A percentile compares a stretch with the other conserved stretches of the same genome.
These are phyloP conservation scores for Byssochlamys sp. DNA, from an alignment of 2,329 filamentous ascomycete genomes.

Conservation along the genomic window DNA sequence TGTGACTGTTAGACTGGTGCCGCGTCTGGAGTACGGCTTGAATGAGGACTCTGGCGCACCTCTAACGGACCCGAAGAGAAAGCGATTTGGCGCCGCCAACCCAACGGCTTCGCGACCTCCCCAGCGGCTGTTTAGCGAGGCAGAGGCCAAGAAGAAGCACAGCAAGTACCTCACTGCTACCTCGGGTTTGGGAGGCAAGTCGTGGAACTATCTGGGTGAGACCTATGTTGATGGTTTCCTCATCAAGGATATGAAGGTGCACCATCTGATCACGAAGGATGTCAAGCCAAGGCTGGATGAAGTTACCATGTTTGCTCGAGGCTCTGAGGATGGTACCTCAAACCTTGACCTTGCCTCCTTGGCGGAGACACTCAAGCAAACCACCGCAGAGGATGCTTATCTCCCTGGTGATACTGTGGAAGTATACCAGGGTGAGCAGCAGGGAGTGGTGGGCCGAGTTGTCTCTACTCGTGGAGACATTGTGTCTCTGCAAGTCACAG, in stretches of 20 bases:
- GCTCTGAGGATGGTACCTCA: constrained; percentile 81
- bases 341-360: constrained; percentile 86
- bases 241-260: constrained; percentile 86
- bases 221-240: constrained; percentile 88
- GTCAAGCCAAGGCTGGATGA: constrained; percentile 91
- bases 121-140: constrained; percentile 82
- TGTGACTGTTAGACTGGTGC: constrained; percentile 76
- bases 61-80: constrained; percentile 60
- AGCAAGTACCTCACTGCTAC: constrained; percentile 50
- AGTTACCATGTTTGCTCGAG: constrained; percentile 84
- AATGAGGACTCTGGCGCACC: constrained; percentile 63
- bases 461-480: constrained; percentile 84
- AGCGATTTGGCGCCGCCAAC: constrained; percentile 49
- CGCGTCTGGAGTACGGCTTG: constrained; percentile 80
- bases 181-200: constrained; percentile 51
- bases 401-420: constrained; percentile 92
- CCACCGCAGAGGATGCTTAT: constrained; percentile 70
- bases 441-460: constrained; percentile 76
- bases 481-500: constrained; percentile 73
- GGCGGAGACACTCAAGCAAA: constrained; percentile 79
- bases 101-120: constrained; percentile 62
- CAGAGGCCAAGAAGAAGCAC: constrained; percentile 82
- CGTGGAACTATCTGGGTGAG: constrained; percentile 77
- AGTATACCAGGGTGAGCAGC: constrained; percentile 90
- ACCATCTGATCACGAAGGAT: constrained; percentile 72